Conservation (phyloP, 1,284 basidiomycete genomes). For the Malassezia equina region DNA sequence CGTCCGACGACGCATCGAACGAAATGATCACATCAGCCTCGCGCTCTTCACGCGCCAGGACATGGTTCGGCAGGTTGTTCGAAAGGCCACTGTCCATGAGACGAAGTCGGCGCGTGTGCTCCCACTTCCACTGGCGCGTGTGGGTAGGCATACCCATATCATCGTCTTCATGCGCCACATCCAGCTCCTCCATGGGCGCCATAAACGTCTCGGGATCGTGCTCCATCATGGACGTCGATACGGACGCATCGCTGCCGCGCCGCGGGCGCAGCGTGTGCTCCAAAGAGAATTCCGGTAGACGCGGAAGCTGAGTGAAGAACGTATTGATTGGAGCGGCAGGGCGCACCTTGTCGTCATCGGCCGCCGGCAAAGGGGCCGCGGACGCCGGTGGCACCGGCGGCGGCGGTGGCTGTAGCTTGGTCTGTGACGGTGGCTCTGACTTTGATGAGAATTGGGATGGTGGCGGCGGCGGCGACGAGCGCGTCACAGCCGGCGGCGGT, state of each 20-base stretch:
- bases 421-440: no score
- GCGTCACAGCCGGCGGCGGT: not conserved
- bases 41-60: constrained; percentile 27
- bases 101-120: constrained; percentile 24
- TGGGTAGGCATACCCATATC: not conserved
- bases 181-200: constrained; percentile 13
- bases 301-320: not conserved
- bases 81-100: constrained; percentile 43
- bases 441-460: no score
- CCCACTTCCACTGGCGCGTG: constrained; percentile 10
- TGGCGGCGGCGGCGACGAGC: not conserved
- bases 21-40: constrained; percentile 36
- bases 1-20: constrained; percentile 45
- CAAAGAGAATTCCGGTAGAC: not conserved
- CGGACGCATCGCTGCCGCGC: constrained; percentile 12
- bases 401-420: no score
- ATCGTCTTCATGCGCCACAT: not conserved
- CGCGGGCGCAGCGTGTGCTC: constrained; percentile 8
- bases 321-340: not conserved
- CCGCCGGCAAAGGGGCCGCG: no score
- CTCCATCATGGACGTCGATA: constrained; percentile 6
- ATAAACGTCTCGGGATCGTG: constrained; percentile 16
- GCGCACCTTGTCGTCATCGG: not conserved
- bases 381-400: not conserved
- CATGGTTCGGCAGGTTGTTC: constrained; percentile 45